These are phyloP conservation scores for Coniferiporia weirii DNA, from an alignment of 1,284 basidiomycete species.

Conservation along the genomic window DNA sequence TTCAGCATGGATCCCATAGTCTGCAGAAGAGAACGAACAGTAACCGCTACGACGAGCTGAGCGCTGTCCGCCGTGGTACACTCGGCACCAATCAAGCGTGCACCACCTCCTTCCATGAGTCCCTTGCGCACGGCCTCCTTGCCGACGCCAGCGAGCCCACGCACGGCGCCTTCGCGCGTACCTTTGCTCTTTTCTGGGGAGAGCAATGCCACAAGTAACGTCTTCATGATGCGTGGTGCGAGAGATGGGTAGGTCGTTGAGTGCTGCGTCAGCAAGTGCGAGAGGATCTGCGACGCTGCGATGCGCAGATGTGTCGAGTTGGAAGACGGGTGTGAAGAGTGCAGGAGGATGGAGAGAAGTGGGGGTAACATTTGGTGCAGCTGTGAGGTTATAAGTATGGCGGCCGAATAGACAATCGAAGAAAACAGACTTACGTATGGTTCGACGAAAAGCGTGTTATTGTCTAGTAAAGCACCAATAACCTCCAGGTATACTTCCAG, in stretches of 20 bases:
- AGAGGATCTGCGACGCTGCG: slow-evolving; percentile 77
- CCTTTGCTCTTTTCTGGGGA: slow-evolving; percentile 66
- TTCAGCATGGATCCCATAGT: slow-evolving; percentile 15
- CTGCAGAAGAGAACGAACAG: slow-evolving; percentile 36
- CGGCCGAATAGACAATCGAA: not conserved
- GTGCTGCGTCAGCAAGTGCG: slow-evolving; percentile 69
- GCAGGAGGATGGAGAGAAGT: slow-evolving; percentile 85
- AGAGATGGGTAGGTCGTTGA: slow-evolving; percentile 84
- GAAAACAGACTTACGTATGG: slow-evolving; percentile 71
- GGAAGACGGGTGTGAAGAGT: slow-evolving; percentile 68
- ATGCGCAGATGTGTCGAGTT: slow-evolving; percentile 63
- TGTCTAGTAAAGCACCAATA: slow-evolving; percentile 77
- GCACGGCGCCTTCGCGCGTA: slow-evolving; percentile 80
- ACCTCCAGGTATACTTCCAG: slow-evolving; percentile 80
- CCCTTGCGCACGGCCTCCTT: slow-evolving; percentile 79
- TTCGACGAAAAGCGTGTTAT: slow-evolving; percentile 88
- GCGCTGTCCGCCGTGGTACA: slow-evolving; percentile 37
- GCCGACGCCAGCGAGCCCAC: slow-evolving; percentile 78
- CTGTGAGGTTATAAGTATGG: slow-evolving; percentile 35
- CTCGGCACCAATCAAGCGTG: slow-evolving; percentile 64
- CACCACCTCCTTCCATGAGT: slow-evolving; percentile 71
- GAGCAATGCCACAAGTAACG: slow-evolving; percentile 81
- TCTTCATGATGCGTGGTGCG: slow-evolving; percentile 87
- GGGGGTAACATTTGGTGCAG: slow-evolving; percentile 95
- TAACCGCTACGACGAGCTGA: slow-evolving; percentile 48